Conservation (phyloP, 768 basidiomycete species). For the Hortiboletus campestris region DNA sequence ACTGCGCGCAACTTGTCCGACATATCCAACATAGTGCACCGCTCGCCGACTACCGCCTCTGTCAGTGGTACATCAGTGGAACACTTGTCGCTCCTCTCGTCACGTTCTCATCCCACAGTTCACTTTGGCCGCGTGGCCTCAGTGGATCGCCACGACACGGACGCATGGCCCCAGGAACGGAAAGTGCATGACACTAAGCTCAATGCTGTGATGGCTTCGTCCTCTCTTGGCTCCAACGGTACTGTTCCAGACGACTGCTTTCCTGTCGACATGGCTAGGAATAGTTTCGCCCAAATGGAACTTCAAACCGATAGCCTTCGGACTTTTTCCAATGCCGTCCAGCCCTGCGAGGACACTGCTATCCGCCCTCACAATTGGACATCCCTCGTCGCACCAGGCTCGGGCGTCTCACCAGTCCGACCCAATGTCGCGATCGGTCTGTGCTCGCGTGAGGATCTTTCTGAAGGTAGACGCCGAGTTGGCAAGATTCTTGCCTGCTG, state of each 20-base stretch:
- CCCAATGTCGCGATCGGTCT: background rate
- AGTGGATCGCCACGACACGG: slow-evolving; percentile 25
- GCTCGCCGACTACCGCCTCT: background rate
- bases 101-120: slow-evolving; percentile 8
- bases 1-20: slow-evolving; percentile 6
- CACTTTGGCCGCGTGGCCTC: slow-evolving; percentile 20
- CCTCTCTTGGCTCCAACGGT: slow-evolving; percentile 11
- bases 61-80: background rate
- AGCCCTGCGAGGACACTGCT: background rate
- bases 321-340: background rate
- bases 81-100: slow-evolving; percentile 3
- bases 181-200: slow-evolving; percentile 8
- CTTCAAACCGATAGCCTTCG: background rate
- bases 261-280: background rate
- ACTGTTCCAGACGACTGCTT: background rate
- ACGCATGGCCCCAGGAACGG: slow-evolving; percentile 19
- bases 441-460: slow-evolving; percentile 5
- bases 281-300: slow-evolving; percentile 4
- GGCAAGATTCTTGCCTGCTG: slow-evolving; percentile 21
- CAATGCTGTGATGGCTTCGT: slow-evolving; percentile 7
- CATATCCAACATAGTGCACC: slow-evolving; percentile 4
- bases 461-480: slow-evolving; percentile 17
- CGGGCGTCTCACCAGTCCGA: background rate
- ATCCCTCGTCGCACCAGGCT: slow-evolving; percentile 4
- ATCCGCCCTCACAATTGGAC: background rate